Conservation (phyloP, 805 yeast species). For the Candida montana region DNA sequence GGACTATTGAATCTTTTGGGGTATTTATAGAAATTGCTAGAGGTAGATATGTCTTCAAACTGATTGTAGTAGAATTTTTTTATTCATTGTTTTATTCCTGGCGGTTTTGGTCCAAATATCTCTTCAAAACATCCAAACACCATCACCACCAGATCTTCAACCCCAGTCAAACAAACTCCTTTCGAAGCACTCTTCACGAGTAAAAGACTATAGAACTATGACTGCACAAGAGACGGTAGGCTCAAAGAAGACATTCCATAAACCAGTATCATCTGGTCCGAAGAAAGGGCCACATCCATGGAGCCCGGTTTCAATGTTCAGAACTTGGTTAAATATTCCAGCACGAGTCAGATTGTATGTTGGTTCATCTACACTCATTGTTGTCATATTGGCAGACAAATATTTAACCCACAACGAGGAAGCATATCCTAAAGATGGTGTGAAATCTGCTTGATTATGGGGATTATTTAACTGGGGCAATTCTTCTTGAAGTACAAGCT, state of each 20-base stretch:
- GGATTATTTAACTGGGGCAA: too few species aligned
- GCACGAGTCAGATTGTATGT: constrained; percentile 22
- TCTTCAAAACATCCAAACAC: too few species aligned
- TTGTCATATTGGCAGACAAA: constrained; percentile 23
- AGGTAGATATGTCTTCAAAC: too few species aligned
- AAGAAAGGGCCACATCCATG: not conserved
- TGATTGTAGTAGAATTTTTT: too few species aligned
- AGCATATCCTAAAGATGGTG: not conserved
- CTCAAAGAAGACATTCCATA: constrained; percentile 17
- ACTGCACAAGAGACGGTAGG: not conserved
- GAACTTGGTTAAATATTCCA: constrained; percentile 21
- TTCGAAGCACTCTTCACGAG: too few species aligned
- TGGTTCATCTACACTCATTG: constrained; percentile 25
- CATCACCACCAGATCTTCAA: too few species aligned
- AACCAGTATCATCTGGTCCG: constrained; percentile 3
- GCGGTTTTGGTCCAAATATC: too few species aligned
- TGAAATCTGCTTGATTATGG: not conserved
- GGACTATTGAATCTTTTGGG: constrained; percentile 14
- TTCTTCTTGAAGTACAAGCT: too few species aligned
- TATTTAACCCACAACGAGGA: constrained; percentile 16
- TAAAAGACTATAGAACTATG: not conserved
- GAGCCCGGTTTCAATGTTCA: constrained; percentile 6
- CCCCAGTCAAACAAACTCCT: too few species aligned
- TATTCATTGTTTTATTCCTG: too few species aligned
- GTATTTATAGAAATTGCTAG: too few species aligned